phyloP scores from a whole-genome alignment of 176 grass and related monocot species.

The Hyparrhenia diplandra region DNA sequence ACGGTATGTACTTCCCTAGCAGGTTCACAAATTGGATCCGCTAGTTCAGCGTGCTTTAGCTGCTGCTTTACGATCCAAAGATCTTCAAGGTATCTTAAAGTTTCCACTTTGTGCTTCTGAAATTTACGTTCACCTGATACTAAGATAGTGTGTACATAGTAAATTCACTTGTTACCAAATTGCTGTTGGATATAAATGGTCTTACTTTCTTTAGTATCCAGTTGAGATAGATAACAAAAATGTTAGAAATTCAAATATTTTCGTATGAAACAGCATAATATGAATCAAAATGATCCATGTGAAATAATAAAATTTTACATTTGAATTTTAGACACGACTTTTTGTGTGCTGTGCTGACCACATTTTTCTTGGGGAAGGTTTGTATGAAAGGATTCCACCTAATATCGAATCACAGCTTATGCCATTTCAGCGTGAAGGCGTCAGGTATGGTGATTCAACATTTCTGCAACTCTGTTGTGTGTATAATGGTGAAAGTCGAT shows the following conservation, averaged over 20 bases:
- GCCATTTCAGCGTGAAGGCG: constrained; percentile 81
- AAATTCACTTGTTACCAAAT: not conserved
- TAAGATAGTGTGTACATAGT: not conserved
- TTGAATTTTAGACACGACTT: not conserved
- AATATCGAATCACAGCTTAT: constrained; percentile 77
- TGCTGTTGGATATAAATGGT: not conserved
- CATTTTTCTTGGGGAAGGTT: constrained; percentile 49
- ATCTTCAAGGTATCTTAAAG: constrained; percentile 70
- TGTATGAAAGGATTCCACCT: constrained; percentile 73
- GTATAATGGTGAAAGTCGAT: not conserved
- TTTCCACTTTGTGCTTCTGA: not conserved
- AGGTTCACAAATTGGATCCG: constrained; percentile 68
- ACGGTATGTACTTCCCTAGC: constrained; percentile 9
- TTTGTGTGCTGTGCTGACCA: constrained; percentile 34
- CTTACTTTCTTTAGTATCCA: constrained; percentile 11
- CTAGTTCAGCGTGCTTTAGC: constrained; percentile 60
- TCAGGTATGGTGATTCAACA: constrained; percentile 52
- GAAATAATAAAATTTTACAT: not conserved
- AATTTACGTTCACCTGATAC: not conserved
- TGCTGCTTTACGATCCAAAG: constrained; percentile 50
- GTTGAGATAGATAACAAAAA: not conserved
- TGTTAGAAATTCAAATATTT: not conserved
- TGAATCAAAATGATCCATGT: not conserved
- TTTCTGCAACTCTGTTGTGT: not conserved
- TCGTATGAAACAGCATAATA: not conserved